A percentile compares a stretch with the other conserved stretches of the same genome.
phyloP scores from a whole-genome alignment of 306 rosid species.

The Trifolium dubium region DNA sequence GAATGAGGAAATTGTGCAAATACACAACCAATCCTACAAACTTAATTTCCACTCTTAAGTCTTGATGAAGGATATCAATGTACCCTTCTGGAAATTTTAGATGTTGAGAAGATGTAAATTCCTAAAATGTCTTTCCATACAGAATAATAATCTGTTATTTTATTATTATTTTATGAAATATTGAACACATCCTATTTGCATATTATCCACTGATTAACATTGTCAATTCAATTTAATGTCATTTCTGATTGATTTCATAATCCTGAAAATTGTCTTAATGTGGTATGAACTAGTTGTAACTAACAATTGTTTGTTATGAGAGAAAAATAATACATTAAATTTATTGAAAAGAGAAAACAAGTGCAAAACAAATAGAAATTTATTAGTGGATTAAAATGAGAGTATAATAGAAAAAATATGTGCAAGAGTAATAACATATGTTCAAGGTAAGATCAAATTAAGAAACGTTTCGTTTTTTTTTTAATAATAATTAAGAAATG shows the following conservation, averaged over 20 bases:
- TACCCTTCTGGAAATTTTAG: constrained; percentile 16
- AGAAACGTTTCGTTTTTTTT: no score
- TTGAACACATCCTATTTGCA: constrained; percentile 1
- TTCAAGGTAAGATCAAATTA: no score
- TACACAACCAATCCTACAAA: constrained; percentile 10
- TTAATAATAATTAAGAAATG: no score
- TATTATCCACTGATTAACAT: constrained; percentile 1
- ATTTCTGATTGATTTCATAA: constrained; percentile 7
- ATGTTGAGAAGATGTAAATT: constrained; percentile 30
- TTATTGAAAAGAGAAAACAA: no score
- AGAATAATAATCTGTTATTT: constrained; percentile 14
- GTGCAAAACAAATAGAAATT: no score
- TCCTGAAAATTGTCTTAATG: background rate
- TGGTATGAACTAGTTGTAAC: background rate
- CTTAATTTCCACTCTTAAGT: constrained; percentile 35
- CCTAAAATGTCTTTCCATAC: background rate
- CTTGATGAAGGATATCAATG: constrained; percentile 30
- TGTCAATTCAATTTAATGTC: constrained; percentile 16
- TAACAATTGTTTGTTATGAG: no score
- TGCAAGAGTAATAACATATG: no score
- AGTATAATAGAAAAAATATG: no score
- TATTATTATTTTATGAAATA: background rate
- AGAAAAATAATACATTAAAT: no score
- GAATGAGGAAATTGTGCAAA: constrained; percentile 23
- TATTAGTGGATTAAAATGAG: no score